Conservation (phyloP, 257 asterid genomes). For the Penstemon barbatus region DNA sequence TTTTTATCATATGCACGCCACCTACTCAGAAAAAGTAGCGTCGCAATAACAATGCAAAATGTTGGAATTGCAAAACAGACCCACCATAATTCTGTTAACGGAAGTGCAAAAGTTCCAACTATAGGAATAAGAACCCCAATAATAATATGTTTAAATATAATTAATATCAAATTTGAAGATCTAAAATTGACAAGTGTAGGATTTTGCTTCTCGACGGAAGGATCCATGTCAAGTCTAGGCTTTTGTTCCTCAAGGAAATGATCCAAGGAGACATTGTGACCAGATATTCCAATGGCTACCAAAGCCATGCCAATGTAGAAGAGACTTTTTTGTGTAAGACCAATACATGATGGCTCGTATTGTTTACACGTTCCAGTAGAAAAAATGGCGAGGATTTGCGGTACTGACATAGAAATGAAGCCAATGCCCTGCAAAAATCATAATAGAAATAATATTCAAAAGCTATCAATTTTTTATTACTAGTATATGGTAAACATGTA, state of each 20-base stretch:
- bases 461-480: too few species aligned
- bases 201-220: not conserved
- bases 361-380: slow-evolving; percentile 11
- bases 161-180: too few species aligned
- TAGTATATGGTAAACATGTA: too few species aligned
- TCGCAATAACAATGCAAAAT: not conserved
- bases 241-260: slow-evolving; percentile 28
- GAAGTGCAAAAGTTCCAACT: not conserved
- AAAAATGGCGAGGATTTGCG: slow-evolving; percentile 9
- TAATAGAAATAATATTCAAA: too few species aligned
- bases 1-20: not conserved
- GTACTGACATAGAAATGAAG: slow-evolving; percentile 25
- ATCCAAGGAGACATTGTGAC: too few species aligned
- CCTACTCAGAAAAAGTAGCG: not conserved
- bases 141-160: too few species aligned
- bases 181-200: not conserved
- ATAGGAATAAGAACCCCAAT: not conserved
- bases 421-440: slow-evolving; percentile 22
- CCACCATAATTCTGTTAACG: not conserved
- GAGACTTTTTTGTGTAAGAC: slow-evolving; percentile 10
- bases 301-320: slow-evolving; percentile 24
- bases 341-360: slow-evolving; percentile 16
- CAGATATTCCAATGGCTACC: not conserved
- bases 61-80: slow-evolving; percentile 4
- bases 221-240: not conserved